phyloP scores from a whole-genome alignment of 2,329 filamentous ascomycete genomes.

The Diaporthe destruens region DNA sequence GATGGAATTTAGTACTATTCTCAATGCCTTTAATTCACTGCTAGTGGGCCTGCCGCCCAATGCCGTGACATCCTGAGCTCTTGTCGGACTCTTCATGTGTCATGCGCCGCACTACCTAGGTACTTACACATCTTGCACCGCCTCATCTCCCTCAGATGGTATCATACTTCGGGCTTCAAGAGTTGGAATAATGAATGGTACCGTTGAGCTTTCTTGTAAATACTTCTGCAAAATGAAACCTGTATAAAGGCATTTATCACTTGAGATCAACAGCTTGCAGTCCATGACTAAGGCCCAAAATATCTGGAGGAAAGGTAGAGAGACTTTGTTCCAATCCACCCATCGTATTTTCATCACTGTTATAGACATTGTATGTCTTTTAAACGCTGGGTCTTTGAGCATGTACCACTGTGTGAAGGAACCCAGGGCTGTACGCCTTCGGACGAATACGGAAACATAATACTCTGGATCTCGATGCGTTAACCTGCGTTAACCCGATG shows the following conservation, averaged over 20 bases:
- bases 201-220: background rate
- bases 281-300: background rate
- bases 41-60: background rate
- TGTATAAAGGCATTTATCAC: conserved; percentile 1
- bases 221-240: background rate
- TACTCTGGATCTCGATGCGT: too few species aligned
- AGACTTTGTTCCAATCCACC: too few species aligned
- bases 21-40: conserved; percentile 12
- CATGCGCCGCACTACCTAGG: background rate
- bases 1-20: background rate
- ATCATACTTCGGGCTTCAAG: background rate
- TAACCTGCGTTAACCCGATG: too few species aligned
- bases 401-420: too few species aligned
- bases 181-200: background rate
- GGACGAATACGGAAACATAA: too few species aligned
- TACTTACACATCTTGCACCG: background rate
- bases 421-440: too few species aligned
- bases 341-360: too few species aligned
- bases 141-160: background rate
- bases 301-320: background rate
- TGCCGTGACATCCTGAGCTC: too few species aligned
- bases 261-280: too few species aligned
- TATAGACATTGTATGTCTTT: too few species aligned
- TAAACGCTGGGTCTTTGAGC: too few species aligned
- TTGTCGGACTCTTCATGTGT: background rate